Base-by-base conservation (phyloP, 495 filamentous ascomycete genomes). In the Penicillium alfredii region DNA sequence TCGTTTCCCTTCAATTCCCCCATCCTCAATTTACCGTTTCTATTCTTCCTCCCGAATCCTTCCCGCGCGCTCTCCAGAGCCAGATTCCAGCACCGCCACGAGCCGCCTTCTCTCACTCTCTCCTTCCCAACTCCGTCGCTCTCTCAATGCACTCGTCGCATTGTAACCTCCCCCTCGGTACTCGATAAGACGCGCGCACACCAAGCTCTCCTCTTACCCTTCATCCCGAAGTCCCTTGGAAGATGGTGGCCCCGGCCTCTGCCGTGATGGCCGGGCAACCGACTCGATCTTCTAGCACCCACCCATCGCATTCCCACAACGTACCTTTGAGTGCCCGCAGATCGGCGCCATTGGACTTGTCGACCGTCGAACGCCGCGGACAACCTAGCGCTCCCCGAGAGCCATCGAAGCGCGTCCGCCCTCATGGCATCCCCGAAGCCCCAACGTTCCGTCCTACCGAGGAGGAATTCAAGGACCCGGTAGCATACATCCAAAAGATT, bases 391-490 rank as follows among this genome's bases (percentile, higher is more conserved):
- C 81, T 39, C 77, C 76, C 42, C 77, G 81, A 53, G 89, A 97
- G 57, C 72, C 79, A 2, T 68, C 72, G 16, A 90, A 89, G 64
- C 74, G 75, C 53, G 76, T 76, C 39, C 75, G 92, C 22, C 84
- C 83, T 13, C 87, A 90, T 61, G 86, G 80, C 22, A 68, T 99
- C 18, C 73, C 81, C 49, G 92, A 99, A 50, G 93, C 93, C 25
- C 93, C 90, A 5, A 90, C 88, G 2, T 99, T 84, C 56, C 72
- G 81, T 42, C 93, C 92, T 26, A 94, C 86, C 0, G 80, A 85
- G 56, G 88, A 96, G 46, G 88, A 99, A 58, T 99, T 88, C 66
- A 86, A 81, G 50, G 88, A 97, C 51, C 92, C 93, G 2, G 78
- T 94, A 45, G 80, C 82, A 55, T 99, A 94, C 56, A 89, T 99